Base-by-base conservation (phyloP, 345 rosid species). In the Draba incana region DNA sequence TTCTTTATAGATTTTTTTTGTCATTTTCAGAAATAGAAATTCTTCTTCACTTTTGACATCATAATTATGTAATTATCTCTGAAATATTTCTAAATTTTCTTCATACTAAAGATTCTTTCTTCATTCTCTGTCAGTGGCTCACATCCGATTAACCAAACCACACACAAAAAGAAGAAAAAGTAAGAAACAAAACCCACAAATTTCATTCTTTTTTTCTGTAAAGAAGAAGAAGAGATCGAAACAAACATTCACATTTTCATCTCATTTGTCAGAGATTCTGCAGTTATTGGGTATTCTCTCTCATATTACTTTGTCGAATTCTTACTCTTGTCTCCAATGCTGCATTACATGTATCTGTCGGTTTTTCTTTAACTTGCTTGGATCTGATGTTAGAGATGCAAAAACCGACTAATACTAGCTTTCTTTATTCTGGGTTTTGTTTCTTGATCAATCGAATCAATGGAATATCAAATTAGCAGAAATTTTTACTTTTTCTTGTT, bases 321-420 rank as follows among this genome's bases (percentile, higher is more conserved):
- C n/a, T 54, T 13, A 43, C 13, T 73, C 6, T 2, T 1, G 12
- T 53, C 52, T 69, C 25, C 56, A n/a, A 15, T 71, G 71, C 53
- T 81, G 70, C 90, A 81, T 85, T 80, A 42, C 66, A 46, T 46
- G n/a, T 8, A 28, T 51, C 45, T 20, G 20, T 13, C 10, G 38
- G 47, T 49, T 41, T 54, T 41, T 47, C 66, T 31, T 28, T 56
- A 8, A 57, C 55, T 14, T 23, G 47, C 30, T 39, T 77, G 77
- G 84, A 83, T 80, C 87, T 77, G 70, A 53, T 69, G 48, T 37
- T 30, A 57, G 41, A 9, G 23, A 10, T 47, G 39, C 47, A 55
- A 38, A 54, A 48, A 48, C 15, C 43, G 33, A 45, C 48, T 31
- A 5, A 6, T 31, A 31, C 5, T 31, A 31, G 8, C 44, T 28